Evolutionary conservation across 805 yeast species (phyloP), one percentile per base, ranked within the genome.

Genomic region (Starmera dryadoides): DNA sequence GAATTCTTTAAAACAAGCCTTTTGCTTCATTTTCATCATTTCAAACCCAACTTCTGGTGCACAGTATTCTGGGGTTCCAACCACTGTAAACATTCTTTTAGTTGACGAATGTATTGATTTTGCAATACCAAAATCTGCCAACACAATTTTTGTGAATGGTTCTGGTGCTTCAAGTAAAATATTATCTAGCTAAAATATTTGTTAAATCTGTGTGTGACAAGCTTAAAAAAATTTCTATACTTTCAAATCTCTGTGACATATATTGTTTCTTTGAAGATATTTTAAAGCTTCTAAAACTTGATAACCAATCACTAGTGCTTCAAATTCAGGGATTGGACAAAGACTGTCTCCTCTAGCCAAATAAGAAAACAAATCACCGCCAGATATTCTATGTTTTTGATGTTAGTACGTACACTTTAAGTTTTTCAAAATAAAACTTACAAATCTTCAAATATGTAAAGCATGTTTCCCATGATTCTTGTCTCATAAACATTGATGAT

Each of bases 111-210:
- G 42, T 12, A 47, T 47, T 14, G 58, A 50, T 47, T 64, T 69
- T 2, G 77, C 74, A 30, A 71, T 70, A 0, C 89, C 89, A 59
- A 83, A 82, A 58, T 83, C 91, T 9, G 85, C 84, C 19, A 82
- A 52, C 2, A 77, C 69, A 30, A 82, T 56, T 43, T 70, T 67
- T 0, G 82, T 62, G 34, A 70, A 70, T 3, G 75, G 74, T 18
- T 67, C 60, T 6, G 83, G 81, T 0, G 73, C 58, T 33, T 68
- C 71, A 31, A 79, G 59, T 26, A 82, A 58, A 19, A 83, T 68
- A 46, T 83, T 83, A 44, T 81, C 89, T 28, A 80, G 55, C 49
- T 47, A 10, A 7, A 4, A 16, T 19, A 30, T 26, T 8, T 37
- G 39, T 9, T 15, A n/a, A n/a, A n/a, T n/a, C n/a, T n/a, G n/a